Percentiles rank a stretch among this genome's conserved stretches.
Conservation (phyloP, 2,329 filamentous ascomycete genomes). For the Elsinoe perseae region DNA sequence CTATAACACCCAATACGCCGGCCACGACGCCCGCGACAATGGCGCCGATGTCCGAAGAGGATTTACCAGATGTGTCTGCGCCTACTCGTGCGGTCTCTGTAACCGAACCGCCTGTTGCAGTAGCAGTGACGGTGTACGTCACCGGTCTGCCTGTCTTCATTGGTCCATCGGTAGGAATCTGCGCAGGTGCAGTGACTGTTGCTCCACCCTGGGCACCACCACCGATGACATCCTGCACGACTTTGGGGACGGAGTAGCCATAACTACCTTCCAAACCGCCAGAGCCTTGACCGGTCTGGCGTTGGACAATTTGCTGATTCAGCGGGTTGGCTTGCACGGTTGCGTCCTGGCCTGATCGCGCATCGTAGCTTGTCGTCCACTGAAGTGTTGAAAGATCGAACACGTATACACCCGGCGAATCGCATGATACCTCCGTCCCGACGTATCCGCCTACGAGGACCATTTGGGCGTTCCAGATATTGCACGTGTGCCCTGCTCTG, state of each 20-base stretch:
- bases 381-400: constrained; percentile 64
- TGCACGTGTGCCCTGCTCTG: constrained; percentile 67
- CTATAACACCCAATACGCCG: constrained; percentile 54
- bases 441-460: constrained; percentile 66
- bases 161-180: constrained; percentile 58
- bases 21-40: constrained; percentile 56
- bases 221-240: constrained; percentile 59
- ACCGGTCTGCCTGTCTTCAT: constrained; percentile 62
- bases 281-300: constrained; percentile 34
- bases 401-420: constrained; percentile 62
- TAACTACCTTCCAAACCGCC: constrained; percentile 52
- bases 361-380: constrained; percentile 44
- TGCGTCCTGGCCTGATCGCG: constrained; percentile 25
- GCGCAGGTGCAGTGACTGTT: constrained; percentile 57
- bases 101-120: constrained; percentile 38
- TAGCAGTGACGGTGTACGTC: constrained; percentile 58
- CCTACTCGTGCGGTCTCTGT: constrained; percentile 35
- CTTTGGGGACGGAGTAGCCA: constrained; percentile 62
- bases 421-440: constrained; percentile 53
- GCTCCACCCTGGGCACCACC: constrained; percentile 59
- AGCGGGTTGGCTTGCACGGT: constrained; percentile 33
- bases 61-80: constrained; percentile 40
- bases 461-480: constrained; percentile 75
- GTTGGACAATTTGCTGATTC: constrained; percentile 47
- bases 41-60: constrained; percentile 44